Conservation (phyloP, 1,139 yeast genomes). For the Fermentozyma sake region DNA sequence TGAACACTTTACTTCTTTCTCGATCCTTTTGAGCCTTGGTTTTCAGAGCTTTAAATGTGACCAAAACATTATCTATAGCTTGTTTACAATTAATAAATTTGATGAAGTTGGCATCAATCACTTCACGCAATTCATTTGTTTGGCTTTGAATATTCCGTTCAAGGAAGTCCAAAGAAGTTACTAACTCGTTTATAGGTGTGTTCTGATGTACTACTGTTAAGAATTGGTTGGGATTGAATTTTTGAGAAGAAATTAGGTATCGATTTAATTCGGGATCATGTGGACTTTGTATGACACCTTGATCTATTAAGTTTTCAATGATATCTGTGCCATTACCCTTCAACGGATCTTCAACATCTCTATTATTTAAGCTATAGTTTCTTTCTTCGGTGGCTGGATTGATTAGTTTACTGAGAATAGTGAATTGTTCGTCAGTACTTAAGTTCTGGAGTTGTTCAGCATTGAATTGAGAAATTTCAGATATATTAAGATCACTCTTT, state of each 20-base stretch:
- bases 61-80: constrained; percentile 36
- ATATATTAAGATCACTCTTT: constrained; percentile 18
- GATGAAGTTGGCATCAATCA: constrained; percentile 71
- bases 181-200: constrained; percentile 62
- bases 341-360: constrained; percentile 47
- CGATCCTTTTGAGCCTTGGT: constrained; percentile 34
- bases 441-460: constrained; percentile 21
- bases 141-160: constrained; percentile 61
- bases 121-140: constrained; percentile 58
- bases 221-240: constrained; percentile 68
- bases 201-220: constrained; percentile 66
- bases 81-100: constrained; percentile 76
- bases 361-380: constrained; percentile 4
- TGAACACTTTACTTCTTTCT: constrained; percentile 34
- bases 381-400: constrained; percentile 8
- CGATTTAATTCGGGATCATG: constrained; percentile 42
- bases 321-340: constrained; percentile 46
- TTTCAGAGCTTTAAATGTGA: constrained; percentile 31
- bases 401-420: constrained; percentile 23
- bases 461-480: constrained; percentile 16
- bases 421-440: constrained; percentile 27
- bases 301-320: constrained; percentile 35
- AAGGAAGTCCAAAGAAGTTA: constrained; percentile 50
- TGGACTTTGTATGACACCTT: constrained; percentile 33
- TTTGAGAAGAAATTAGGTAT: constrained; percentile 66